Conservation (phyloP, 2,329 filamentous ascomycete genomes). For the Fusarium napiforme region DNA sequence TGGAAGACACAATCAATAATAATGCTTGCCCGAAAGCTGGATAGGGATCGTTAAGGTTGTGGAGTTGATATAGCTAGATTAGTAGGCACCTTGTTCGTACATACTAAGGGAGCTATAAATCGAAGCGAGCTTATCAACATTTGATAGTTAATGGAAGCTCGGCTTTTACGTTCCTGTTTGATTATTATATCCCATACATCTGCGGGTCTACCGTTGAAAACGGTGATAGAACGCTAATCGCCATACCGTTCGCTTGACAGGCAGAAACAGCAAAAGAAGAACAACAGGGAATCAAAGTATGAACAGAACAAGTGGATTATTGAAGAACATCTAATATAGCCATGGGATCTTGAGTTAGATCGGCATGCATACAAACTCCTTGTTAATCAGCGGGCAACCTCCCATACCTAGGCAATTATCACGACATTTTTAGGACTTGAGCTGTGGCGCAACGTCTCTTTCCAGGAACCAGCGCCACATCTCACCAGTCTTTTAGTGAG, state of each 20-base stretch:
- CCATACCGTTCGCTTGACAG: background rate
- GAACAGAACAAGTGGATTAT: background rate
- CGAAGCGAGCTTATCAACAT: background rate
- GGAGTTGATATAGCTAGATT: background rate
- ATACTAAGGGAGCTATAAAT: background rate
- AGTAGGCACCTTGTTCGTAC: background rate
- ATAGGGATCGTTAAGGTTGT: background rate
- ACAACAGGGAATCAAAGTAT: background rate
- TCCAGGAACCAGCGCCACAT: constrained; percentile 26
- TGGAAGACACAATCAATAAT: background rate
- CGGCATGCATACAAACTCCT: background rate
- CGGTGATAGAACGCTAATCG: background rate
- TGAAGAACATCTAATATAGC: background rate
- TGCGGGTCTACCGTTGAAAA: constrained; percentile 3
- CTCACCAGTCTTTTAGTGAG: background rate
- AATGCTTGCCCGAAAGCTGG: background rate
- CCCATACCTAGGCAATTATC: background rate
- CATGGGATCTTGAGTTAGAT: background rate
- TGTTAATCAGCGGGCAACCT: background rate
- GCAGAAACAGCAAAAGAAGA: background rate
- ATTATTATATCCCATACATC: background rate
- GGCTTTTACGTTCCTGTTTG: background rate
- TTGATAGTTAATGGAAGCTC: background rate
- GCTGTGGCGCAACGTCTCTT: constrained; percentile 25
- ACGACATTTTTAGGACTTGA: background rate